Conservation (phyloP, 169 alveolate species). For the Blepharisma undulans region DNA sequence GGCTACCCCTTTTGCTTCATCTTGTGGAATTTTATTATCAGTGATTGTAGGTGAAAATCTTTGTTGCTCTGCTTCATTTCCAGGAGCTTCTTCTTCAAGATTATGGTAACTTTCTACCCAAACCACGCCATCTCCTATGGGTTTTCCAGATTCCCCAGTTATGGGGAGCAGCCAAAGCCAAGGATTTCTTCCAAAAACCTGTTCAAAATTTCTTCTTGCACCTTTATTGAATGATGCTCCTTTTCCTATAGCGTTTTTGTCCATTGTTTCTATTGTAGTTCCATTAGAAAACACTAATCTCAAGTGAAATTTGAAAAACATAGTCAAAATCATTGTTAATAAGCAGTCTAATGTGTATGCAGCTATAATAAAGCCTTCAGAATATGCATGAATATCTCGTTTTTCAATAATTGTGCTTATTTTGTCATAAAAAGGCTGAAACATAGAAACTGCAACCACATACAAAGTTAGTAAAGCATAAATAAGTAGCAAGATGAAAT, state of each 20-base stretch:
- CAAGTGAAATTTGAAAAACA: constrained; percentile 54
- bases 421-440: background rate
- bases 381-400: background rate
- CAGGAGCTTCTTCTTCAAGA: constrained; percentile 35
- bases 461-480: constrained; percentile 50
- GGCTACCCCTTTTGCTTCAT: background rate
- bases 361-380: background rate
- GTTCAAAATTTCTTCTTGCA: constrained; percentile 55
- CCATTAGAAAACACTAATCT: constrained; percentile 9
- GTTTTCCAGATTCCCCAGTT: constrained; percentile 77
- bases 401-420: background rate
- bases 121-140: constrained; percentile 88
- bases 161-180: constrained; percentile 77
- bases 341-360: background rate
- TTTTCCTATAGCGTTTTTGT: constrained; percentile 20
- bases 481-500: constrained; percentile 67
- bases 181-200: constrained; percentile 77
- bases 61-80: constrained; percentile 13
- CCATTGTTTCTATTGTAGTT: constrained; percentile 36
- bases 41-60: background rate
- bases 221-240: constrained; percentile 52
- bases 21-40: background rate
- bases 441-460: background rate
- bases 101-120: constrained; percentile 53
- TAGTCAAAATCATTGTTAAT: background rate